These are phyloP conservation scores for Curvularia sp. DNA, from an alignment of 2,329 filamentous ascomycete species.

Conservation along the genomic window DNA sequence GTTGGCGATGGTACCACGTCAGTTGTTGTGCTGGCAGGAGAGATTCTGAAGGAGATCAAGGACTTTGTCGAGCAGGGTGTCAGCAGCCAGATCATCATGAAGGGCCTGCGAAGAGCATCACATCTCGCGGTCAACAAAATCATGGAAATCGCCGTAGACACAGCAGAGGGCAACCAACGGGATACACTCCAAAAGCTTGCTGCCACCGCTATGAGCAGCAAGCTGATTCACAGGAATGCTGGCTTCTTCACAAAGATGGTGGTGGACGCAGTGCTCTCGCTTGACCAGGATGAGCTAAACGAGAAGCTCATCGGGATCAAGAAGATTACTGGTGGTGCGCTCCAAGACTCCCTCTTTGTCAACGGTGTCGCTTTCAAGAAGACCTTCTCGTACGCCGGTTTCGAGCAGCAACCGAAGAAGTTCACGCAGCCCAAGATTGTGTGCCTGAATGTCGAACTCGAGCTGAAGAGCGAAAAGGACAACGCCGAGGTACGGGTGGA, in stretches of 20 bases:
- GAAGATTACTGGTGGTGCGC: constrained; percentile 94
- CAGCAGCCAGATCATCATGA: constrained; percentile 97
- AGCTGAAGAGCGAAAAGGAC: constrained; percentile 99
- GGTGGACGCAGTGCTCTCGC: constrained; percentile 91
- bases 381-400: constrained; percentile 98
- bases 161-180: constrained; percentile 79
- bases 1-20: constrained; percentile 98
- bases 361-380: constrained; percentile 99
- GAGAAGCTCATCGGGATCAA: constrained; percentile 98
- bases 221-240: constrained; percentile 97
- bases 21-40: constrained; percentile 95
- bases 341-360: constrained; percentile 95
- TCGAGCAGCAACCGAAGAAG: constrained; percentile 97
- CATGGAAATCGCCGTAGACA: constrained; percentile 93
- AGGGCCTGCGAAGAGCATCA: constrained; percentile 87
- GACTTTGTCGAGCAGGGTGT: constrained; percentile 96
- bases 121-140: constrained; percentile 97
- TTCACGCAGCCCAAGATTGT: constrained; percentile 96
- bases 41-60: constrained; percentile 95
- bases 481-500: constrained; percentile 98
- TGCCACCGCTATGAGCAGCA: constrained; percentile 98
- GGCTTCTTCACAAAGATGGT: constrained; percentile 98
- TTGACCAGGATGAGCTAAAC: constrained; percentile 96
- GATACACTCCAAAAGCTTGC: constrained; percentile 91
- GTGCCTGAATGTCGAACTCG: constrained; percentile 95